phyloP scores from a whole-genome alignment of 2,329 filamentous ascomycete species.

The Pyrenochaeta sp. region DNA sequence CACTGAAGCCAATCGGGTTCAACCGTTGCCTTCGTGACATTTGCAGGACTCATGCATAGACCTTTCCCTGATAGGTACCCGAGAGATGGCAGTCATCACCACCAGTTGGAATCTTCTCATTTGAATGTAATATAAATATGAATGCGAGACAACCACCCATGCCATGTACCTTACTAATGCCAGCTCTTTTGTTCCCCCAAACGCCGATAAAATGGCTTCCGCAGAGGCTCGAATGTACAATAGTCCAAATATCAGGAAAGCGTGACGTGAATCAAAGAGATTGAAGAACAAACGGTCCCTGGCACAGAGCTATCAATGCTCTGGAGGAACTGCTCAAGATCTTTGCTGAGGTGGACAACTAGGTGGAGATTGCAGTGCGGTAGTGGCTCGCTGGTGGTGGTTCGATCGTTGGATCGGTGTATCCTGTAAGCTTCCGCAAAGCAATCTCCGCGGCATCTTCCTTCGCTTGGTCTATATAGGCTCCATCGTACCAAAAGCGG shows the following conservation, averaged over 20 bases:
- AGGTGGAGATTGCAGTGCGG: constrained; percentile 4
- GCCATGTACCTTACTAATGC: neutral
- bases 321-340: neutral
- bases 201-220: neutral
- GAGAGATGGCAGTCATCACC: too few relatives aligned
- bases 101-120: too few relatives aligned
- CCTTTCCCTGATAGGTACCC: too few relatives aligned
- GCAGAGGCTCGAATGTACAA: neutral
- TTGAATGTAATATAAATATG: too few relatives aligned
- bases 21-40: too few relatives aligned
- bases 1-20: too few relatives aligned
- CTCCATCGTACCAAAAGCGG: constrained; percentile 50
- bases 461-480: constrained; percentile 42
- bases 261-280: neutral
- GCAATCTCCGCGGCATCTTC: constrained; percentile 49
- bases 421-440: constrained; percentile 33
- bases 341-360: neutral
- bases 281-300: neutral
- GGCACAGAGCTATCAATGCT: neutral
- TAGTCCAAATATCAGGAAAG: neutral
- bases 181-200: neutral
- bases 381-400: constrained; percentile 40
- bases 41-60: too few relatives aligned
- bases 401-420: constrained; percentile 19
- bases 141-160: neutral